Conservation (phyloP, 169 alveolate species). For the Babesia microti region DNA sequence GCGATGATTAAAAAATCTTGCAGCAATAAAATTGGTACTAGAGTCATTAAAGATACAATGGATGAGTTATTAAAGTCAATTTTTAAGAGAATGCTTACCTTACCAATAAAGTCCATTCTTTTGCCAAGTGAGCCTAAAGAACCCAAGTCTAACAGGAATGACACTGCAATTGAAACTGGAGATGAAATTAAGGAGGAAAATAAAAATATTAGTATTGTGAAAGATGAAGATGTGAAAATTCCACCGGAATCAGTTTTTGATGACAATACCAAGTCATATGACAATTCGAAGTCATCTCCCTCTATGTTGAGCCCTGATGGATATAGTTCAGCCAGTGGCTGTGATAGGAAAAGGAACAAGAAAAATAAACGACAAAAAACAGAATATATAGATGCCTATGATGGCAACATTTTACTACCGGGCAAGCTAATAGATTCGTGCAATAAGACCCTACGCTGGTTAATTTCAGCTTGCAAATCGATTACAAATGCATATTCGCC, state of each 20-base stretch:
- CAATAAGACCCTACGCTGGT: constrained; percentile 39
- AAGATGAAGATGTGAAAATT: too few species aligned
- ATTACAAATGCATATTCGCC: constrained; percentile 39
- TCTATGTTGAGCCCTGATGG: too few species aligned
- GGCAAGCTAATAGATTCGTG: constrained; percentile 14
- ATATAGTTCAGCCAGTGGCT: too few species aligned
- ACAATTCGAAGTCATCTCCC: too few species aligned
- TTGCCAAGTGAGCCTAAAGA: constrained; percentile 3
- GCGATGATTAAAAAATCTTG: constrained; percentile 8
- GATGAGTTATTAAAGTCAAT: constrained; percentile 10
- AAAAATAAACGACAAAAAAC: too few species aligned
- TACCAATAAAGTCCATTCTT: constrained; percentile 4
- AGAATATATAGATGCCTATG: constrained; percentile 5
- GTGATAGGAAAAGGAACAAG: too few species aligned
- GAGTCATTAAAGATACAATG: not conserved
- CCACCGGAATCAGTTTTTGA: too few species aligned
- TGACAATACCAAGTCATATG: too few species aligned
- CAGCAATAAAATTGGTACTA: constrained; percentile 7
- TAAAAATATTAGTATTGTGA: too few species aligned
- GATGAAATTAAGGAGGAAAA: too few species aligned
- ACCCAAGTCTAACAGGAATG: not conserved
- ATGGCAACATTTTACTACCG: constrained; percentile 20
- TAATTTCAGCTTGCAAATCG: constrained; percentile 16
- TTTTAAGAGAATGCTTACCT: constrained; percentile 6
- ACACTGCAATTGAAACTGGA: constrained; percentile 1